A percentile compares a stretch with the other conserved stretches of the same genome.
Conservation (phyloP, 2,329 filamentous ascomycete genomes). For the Clonostachys sp. region DNA sequence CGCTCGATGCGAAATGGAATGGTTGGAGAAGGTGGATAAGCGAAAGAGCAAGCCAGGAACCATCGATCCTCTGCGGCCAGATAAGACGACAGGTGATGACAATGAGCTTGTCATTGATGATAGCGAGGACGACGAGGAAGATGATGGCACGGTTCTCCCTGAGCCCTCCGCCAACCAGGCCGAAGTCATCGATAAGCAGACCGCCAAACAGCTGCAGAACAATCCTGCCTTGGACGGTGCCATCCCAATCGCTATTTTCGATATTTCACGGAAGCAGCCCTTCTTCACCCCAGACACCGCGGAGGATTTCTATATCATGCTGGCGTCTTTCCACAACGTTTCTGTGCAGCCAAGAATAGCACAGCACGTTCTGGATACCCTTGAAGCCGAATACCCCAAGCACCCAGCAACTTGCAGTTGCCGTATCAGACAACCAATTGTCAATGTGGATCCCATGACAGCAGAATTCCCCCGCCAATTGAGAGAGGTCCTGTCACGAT, state of each 20-base stretch:
- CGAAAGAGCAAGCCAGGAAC: slow-evolving; percentile 50
- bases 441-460: slow-evolving; percentile 58
- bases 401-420: slow-evolving; percentile 64
- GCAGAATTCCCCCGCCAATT: slow-evolving; percentile 71
- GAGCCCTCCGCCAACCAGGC: slow-evolving; percentile 33
- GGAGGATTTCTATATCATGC: slow-evolving; percentile 76
- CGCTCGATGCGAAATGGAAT: slow-evolving; percentile 86
- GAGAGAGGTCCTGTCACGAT: slow-evolving; percentile 55
- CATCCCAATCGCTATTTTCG: slow-evolving; percentile 89
- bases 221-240: slow-evolving; percentile 89
- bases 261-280: slow-evolving; percentile 75
- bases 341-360: slow-evolving; percentile 63
- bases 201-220: slow-evolving; percentile 51
- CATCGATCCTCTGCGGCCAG: slow-evolving; percentile 36
- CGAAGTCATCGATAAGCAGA: slow-evolving; percentile 41
- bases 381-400: slow-evolving; percentile 56
- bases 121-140: slow-evolving; percentile 35
- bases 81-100: slow-evolving; percentile 38
- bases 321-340: slow-evolving; percentile 64
- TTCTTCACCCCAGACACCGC: slow-evolving; percentile 63
- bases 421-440: slow-evolving; percentile 65
- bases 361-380: slow-evolving; percentile 65
- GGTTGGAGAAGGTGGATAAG: slow-evolving; percentile 75
- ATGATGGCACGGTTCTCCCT: slow-evolving; percentile 35
- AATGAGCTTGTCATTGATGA: slow-evolving; percentile 38